These are phyloP conservation scores for Ulota crispa DNA, from an alignment of 225 moss, liverwort and hornwort genomes.

Conservation along the genomic window DNA sequence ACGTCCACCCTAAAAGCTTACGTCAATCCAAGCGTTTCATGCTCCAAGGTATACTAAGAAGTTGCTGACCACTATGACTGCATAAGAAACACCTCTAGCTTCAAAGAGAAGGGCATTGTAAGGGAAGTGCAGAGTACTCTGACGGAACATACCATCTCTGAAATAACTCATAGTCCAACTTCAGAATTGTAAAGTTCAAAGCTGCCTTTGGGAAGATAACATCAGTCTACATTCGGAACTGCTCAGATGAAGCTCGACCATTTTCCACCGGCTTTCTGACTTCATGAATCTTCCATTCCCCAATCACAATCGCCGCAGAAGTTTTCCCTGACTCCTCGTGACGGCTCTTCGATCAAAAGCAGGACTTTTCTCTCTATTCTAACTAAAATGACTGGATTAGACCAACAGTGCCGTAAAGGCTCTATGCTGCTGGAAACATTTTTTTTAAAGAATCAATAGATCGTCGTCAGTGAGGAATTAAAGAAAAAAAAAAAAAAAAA, in stretches of 20 bases:
- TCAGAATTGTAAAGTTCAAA: not conserved
- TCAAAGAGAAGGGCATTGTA: not conserved
- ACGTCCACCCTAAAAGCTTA: not conserved
- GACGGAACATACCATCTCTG: not conserved
- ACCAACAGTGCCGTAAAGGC: not conserved
- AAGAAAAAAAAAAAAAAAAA: not conserved
- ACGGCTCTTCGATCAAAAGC: not conserved
- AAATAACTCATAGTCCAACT: not conserved
- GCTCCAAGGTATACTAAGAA: not conserved
- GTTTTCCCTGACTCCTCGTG: not conserved
- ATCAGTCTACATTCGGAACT: not conserved
- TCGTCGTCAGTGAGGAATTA: not conserved
- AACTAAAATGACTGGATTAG: not conserved
- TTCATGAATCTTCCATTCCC: not conserved
- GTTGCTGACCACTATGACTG: not conserved
- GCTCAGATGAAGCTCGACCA: not conserved
- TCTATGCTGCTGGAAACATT: not conserved
- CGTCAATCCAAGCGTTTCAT: not conserved
- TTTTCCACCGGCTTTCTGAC: constrained; percentile 3
- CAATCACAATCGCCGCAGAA: not conserved
- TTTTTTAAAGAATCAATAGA: not conserved
- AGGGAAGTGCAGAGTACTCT: not conserved
- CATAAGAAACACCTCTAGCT: not conserved
- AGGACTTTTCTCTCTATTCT: not conserved
- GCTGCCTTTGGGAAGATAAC: not conserved